Base-by-base conservation (phyloP, 2,329 filamentous ascomycete genomes). In the Sporothrix dimorphospora region DNA sequence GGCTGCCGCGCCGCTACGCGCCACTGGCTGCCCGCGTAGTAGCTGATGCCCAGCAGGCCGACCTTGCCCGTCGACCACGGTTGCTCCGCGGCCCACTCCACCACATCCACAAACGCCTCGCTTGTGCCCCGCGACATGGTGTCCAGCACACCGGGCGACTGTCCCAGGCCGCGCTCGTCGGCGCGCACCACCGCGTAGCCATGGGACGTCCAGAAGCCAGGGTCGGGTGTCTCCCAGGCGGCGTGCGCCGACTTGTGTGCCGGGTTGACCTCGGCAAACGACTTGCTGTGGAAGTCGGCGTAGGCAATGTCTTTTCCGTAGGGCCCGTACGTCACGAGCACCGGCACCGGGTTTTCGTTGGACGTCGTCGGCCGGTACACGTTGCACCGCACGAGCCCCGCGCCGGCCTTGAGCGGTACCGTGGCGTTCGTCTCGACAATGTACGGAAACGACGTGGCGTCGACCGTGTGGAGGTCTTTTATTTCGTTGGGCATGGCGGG, bases 211-310 rank as follows among this genome's bases (percentile, higher is more conserved):
- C 87, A 89, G 78, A 83, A 89, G 2, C 79, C 82, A 0, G 87
- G 87, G 66, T 88, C 86, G 0, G 87, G 87, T 0, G 86, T 89
- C 77, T 89, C 87, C 87, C 87, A 89, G 2, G 85, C 84, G 0
- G 87, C 87, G 76, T 89, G 85, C 9, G 79, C 78, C 0, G 85
- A 87, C 38, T 82, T 82, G 75, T 89, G 87, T 72, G 84, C 81
- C 0, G 85, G 82, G 72, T 87, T 87, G 4, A 89, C 84, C 73
- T 89, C 84, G 53, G 77, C 75, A 71, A 83, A 86, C 11, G 80
- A 83, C 21, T 79, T 78, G 0, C 79, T 75, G 49, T 79, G 79
- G 75, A 84, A 85, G 69, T 59, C 55, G 27, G 27, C 27, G 19
- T 59, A 59, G 5, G 55, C 30, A 59, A 59, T 59, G 55, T 59